A percentile compares a stretch with the other conserved stretches of the same genome.
Conservation (phyloP, 2,329 filamentous ascomycete species). For the Sordariomycetes sp. region DNA sequence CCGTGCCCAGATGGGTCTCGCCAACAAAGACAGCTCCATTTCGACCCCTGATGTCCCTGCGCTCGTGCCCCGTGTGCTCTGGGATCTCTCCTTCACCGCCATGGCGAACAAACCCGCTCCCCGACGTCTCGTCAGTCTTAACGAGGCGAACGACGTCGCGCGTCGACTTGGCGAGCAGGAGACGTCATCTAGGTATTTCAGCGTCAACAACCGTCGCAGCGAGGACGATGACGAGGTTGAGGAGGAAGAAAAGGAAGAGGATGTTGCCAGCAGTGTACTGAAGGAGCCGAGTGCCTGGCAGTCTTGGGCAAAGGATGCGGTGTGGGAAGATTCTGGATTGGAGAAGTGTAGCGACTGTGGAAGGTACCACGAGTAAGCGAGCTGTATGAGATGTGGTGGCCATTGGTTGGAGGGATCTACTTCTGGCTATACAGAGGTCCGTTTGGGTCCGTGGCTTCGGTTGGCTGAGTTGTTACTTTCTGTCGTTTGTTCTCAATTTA, state of each 20-base stretch:
- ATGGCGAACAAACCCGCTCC: constrained; percentile 22
- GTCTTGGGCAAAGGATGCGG: constrained; percentile 8
- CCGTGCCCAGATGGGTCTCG: constrained; percentile 14
- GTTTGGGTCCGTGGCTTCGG: too few species aligned
- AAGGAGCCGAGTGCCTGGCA: too few species aligned
- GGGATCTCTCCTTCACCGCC: constrained; percentile 22
- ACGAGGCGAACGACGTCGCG: constrained; percentile 50
- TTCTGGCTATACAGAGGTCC: too few species aligned
- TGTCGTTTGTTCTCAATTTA: too few species aligned
- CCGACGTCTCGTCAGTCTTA: constrained; percentile 42
- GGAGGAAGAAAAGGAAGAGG: constrained; percentile 10
- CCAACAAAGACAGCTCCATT: constrained; percentile 5
- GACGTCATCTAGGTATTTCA: constrained; percentile 25
- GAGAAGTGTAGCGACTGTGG: constrained; percentile 3
- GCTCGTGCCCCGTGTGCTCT: constrained; percentile 13
- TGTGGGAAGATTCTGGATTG: constrained; percentile 4
- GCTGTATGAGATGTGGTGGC: too few species aligned
- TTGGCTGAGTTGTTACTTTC: too few species aligned
- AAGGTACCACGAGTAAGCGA: too few species aligned
- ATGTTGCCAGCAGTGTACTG: too few species aligned
- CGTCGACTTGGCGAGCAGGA: constrained; percentile 44
- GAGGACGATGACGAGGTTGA: constrained; percentile 15
- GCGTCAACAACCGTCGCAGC: constrained; percentile 15
- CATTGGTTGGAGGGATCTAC: too few species aligned
- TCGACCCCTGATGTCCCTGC: not conserved